phyloP scores from a whole-genome alignment of 768 basidiomycete species.

The Boletus patriciae region DNA sequence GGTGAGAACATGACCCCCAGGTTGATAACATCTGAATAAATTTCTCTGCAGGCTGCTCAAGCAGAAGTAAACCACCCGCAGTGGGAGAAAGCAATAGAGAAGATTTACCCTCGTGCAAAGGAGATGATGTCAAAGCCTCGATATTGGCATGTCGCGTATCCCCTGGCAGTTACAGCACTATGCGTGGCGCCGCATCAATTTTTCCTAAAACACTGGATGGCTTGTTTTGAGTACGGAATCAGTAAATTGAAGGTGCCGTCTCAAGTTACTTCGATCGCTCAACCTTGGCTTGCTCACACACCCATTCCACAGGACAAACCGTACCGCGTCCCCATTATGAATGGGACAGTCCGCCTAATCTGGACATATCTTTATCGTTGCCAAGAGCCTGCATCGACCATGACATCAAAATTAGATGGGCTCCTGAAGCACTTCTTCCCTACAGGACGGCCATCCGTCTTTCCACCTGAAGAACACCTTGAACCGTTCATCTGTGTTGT shows the following conservation, averaged over 20 bases:
- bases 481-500: slow-evolving; percentile 76
- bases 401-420: slow-evolving; percentile 74
- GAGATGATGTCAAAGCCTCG: slow-evolving; percentile 87
- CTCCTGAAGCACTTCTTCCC: slow-evolving; percentile 81
- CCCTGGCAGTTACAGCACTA: slow-evolving; percentile 76
- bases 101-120: slow-evolving; percentile 75
- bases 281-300: slow-evolving; percentile 1
- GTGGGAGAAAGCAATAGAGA: slow-evolving; percentile 90
- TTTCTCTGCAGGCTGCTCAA: slow-evolving; percentile 69
- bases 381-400: slow-evolving; percentile 78
- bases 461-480: slow-evolving; percentile 70
- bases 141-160: slow-evolving; percentile 88
- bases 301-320: slow-evolving; percentile 65
- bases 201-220: slow-evolving; percentile 80
- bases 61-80: slow-evolving; percentile 94
- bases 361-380: slow-evolving; percentile 98
- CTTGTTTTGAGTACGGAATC: slow-evolving; percentile 69
- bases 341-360: slow-evolving; percentile 77
- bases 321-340: slow-evolving; percentile 67
- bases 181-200: slow-evolving; percentile 86
- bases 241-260: slow-evolving; percentile 73
- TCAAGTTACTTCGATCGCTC: neutral
- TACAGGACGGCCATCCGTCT: slow-evolving; percentile 55
- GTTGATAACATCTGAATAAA: neutral
- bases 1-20: slow-evolving; percentile 38